Base-by-base conservation (phyloP, 1,284 basidiomycete genomes). In the Microstroma glucosiphilum region DNA sequence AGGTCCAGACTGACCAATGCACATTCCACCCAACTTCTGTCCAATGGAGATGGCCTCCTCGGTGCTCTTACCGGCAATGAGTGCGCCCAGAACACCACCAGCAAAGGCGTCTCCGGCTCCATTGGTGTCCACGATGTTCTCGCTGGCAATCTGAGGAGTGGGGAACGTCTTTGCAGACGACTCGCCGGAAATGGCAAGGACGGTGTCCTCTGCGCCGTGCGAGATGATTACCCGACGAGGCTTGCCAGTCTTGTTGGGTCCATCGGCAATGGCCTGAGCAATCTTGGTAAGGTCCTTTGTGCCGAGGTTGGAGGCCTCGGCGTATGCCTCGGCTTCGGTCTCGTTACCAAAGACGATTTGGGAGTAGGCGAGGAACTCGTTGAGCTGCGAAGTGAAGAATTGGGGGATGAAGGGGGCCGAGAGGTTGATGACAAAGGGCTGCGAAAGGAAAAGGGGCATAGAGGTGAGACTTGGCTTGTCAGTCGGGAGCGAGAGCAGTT, bases 91-190 rank as follows among this genome's bases (percentile, higher is more conserved):
- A 83, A 97, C 93, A 56, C 91, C 96, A 67, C 96, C 96, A n/a
- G 92, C 92, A 73, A 98, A 98, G 58, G 92, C 92, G 80, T 99
- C 96, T 59, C 96, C 96, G n/a, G 96, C 96, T 59, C 91, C 96
- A 82, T 98, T 99, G 62, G 96, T 99, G 81, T 98, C 96, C 63
- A 96, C 88, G 73, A 99, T 79, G 60, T 78, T 67, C 53, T 67
- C 61, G 6, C 75, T 66, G 62, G 70, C 63, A 53, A 79, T 71
- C 80, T 83, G 83, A 80, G 76, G 82, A 77, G 81, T 83, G 79
- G 59, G 70, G 80, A 82, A 82, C 11, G 80, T 63, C 58, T 72
- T 72, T 25, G 86, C 83, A 2, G 85, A 82, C 13, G 85, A 83
- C 13, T 67, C 61, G 48, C 82, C 83, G 37, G 86, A 83, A 19